Evolutionary conservation across 2,329 filamentous ascomycete genomes (phyloP).

Genomic region (Lasiodiplodia citricola): DNA sequence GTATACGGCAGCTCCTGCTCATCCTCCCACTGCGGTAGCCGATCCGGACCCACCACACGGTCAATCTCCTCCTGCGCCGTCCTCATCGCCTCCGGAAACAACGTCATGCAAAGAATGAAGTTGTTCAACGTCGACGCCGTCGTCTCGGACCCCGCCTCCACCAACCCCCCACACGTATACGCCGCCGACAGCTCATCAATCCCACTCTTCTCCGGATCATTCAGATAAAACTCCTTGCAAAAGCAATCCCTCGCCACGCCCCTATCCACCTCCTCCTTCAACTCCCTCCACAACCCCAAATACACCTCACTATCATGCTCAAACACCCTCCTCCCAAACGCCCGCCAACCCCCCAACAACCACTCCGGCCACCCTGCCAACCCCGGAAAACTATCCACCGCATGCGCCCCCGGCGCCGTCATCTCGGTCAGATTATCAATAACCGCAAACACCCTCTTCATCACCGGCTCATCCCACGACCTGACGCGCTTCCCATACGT

Average conservation of each 20-base stretch:
- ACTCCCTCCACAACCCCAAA: slow-evolving; percentile 46
- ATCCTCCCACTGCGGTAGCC: slow-evolving; percentile 35
- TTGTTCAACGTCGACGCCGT: slow-evolving; percentile 30
- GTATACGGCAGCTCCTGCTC: slow-evolving; percentile 36
- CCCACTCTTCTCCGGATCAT: slow-evolving; percentile 37
- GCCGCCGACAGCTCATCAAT: slow-evolving; percentile 34
- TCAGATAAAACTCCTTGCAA: slow-evolving; percentile 41
- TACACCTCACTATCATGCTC: slow-evolving; percentile 40
- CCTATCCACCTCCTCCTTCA: slow-evolving; percentile 42
- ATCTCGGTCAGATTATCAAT: slow-evolving; percentile 33
- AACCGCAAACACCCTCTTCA: slow-evolving; percentile 36
- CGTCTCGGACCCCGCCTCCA: slow-evolving; percentile 42
- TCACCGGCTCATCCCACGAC: slow-evolving; percentile 39
- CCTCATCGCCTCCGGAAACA: slow-evolving; percentile 27
- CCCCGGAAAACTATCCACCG: slow-evolving; percentile 39
- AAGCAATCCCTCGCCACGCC: slow-evolving; percentile 36
- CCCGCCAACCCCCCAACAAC: slow-evolving; percentile 40
- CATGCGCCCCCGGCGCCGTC: slow-evolving; percentile 40
- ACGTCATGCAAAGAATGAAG: slow-evolving; percentile 31
- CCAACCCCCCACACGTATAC: slow-evolving; percentile 27
- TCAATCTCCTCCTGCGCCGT: slow-evolving; percentile 34
- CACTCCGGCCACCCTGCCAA: slow-evolving; percentile 38
- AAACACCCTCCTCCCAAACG: slow-evolving; percentile 41
- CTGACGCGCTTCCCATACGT: slow-evolving; percentile 42
- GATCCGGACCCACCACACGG: slow-evolving; percentile 30